These are phyloP conservation scores for Mycena polygramma DNA, from an alignment of 768 basidiomycete genomes.

Conservation along the genomic window DNA sequence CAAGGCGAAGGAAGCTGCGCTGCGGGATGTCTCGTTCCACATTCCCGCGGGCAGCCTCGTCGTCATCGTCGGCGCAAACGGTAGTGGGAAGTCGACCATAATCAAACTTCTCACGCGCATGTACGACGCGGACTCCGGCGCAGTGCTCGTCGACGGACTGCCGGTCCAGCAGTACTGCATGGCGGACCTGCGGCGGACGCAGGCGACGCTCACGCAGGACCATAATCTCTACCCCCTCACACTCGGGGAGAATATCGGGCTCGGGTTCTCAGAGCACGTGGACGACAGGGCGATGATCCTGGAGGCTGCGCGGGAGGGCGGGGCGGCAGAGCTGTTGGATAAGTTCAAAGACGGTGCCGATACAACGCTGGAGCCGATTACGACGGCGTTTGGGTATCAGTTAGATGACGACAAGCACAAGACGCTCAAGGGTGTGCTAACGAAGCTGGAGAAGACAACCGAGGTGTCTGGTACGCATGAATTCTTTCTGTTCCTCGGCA, in stretches of 20 bases:
- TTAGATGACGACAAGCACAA: slow-evolving; percentile 25
- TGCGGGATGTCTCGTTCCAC: slow-evolving; percentile 47
- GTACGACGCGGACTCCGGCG: slow-evolving; percentile 46
- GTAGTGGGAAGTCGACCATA: slow-evolving; percentile 51
- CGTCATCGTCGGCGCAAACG: slow-evolving; percentile 54
- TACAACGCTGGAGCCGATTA: slow-evolving; percentile 19
- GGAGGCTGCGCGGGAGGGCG: background rate
- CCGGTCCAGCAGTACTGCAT: slow-evolving; percentile 45
- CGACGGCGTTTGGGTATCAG: slow-evolving; percentile 1
- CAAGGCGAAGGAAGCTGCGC: slow-evolving; percentile 31
- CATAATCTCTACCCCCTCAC: background rate
- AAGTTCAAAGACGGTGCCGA: slow-evolving; percentile 20
- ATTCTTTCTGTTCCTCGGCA: background rate
- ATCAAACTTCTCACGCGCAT: slow-evolving; percentile 48
- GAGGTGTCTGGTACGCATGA: slow-evolving; percentile 12
- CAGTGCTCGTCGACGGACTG: slow-evolving; percentile 49
- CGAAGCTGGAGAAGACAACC: slow-evolving; percentile 18
- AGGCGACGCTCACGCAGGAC: slow-evolving; percentile 37
- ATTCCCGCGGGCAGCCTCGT: slow-evolving; percentile 47
- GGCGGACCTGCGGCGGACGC: slow-evolving; percentile 45
- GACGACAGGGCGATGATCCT: background rate
- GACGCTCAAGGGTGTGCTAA: slow-evolving; percentile 12
- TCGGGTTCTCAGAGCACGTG: background rate
- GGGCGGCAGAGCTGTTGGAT: slow-evolving; percentile 12
- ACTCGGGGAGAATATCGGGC: background rate